phyloP scores from a whole-genome alignment of 768 basidiomycete genomes.

The Podaxis sp. region DNA sequence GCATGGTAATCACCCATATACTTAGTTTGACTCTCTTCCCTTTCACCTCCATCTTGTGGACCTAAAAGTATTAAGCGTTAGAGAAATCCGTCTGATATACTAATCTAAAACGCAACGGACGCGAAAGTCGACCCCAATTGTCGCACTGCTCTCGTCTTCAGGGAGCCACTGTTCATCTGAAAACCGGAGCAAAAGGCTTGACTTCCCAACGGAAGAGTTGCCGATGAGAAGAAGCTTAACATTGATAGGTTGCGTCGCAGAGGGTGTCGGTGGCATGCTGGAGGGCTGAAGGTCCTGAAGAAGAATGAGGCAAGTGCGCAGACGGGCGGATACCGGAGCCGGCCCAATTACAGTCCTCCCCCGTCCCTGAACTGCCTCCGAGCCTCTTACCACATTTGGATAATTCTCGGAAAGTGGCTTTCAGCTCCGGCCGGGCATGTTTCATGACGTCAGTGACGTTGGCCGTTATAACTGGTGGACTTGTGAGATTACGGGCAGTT shows the following conservation, averaged over 20 bases:
- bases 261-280: constrained; percentile 32
- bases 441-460: not conserved
- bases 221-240: constrained; percentile 85
- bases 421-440: not conserved
- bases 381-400: not conserved
- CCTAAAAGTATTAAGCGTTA: constrained; percentile 37
- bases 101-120: constrained; percentile 39
- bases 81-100: not conserved
- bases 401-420: not conserved
- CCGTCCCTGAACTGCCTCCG: not conserved
- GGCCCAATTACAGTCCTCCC: not conserved
- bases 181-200: constrained; percentile 88
- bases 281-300: not conserved
- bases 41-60: constrained; percentile 85
- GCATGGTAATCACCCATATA: constrained; percentile 76
- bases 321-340: not conserved
- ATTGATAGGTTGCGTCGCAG: constrained; percentile 50
- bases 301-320: not conserved
- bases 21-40: constrained; percentile 88
- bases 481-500: not conserved
- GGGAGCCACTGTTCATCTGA: constrained; percentile 95
- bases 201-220: constrained; percentile 91
- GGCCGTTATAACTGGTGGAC: not conserved
- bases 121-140: constrained; percentile 83
- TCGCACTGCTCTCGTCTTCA: constrained; percentile 85